phyloP scores from a whole-genome alignment of 371 early-diverging fungal species.

The Saksenaea oblongispora region DNA sequence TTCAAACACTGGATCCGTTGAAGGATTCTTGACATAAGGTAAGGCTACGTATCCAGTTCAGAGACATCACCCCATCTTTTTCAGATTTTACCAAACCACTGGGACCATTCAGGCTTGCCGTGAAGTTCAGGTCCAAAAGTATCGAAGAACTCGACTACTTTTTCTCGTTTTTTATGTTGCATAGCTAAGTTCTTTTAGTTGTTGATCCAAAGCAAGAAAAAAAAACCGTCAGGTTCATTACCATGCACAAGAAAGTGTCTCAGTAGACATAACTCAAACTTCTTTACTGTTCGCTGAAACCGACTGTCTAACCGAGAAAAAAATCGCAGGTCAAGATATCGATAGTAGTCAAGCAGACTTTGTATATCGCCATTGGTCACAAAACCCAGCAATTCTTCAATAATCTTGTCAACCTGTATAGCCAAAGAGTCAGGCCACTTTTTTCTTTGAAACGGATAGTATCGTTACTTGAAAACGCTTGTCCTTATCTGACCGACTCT shows the following conservation, averaged over 20 bases:
- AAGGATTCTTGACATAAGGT: constrained; percentile 66
- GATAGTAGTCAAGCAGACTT: constrained; percentile 62
- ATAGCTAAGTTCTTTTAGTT: constrained; percentile 38
- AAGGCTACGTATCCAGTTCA: constrained; percentile 36
- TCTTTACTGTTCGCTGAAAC: constrained; percentile 61
- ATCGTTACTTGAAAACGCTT: constrained; percentile 61
- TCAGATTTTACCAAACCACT: constrained; percentile 63
- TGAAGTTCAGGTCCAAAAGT: constrained; percentile 61
- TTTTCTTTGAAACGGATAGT: neutral
- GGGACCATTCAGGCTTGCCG: constrained; percentile 63
- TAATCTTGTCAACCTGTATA: constrained; percentile 67
- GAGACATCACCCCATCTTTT: neutral
- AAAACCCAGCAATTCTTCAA: constrained; percentile 59
- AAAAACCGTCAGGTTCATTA: constrained; percentile 15
- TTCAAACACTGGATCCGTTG: constrained; percentile 64
- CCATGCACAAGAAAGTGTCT: constrained; percentile 67
- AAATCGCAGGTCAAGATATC: constrained; percentile 67
- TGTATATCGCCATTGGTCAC: constrained; percentile 59
- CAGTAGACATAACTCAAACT: constrained; percentile 65
- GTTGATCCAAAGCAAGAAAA: neutral
- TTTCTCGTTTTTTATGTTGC: constrained; percentile 60
- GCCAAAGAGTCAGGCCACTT: neutral
- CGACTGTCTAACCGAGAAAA: constrained; percentile 69
- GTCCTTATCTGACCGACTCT: constrained; percentile 61
- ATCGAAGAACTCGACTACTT: constrained; percentile 66